Evolutionary conservation across 768 basidiomycete species (phyloP).

Genomic region (Podaxis sp.): DNA sequence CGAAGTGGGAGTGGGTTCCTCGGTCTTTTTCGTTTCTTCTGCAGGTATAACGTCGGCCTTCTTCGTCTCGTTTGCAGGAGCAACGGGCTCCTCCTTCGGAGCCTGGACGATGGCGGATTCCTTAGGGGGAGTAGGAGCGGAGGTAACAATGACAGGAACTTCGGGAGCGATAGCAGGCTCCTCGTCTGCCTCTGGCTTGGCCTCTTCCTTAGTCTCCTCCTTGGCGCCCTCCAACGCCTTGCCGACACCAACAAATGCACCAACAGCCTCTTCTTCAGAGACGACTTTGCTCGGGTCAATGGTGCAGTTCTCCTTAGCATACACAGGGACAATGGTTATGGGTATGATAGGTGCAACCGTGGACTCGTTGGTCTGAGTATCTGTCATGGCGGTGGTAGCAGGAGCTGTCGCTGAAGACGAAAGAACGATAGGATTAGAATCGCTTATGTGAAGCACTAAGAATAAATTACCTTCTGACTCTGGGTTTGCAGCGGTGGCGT

Average conservation of each 20-base stretch:
- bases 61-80: not conserved
- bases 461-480: not conserved
- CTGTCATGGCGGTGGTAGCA: not conserved
- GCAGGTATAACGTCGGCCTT: not conserved
- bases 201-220: slow-evolving; percentile 4
- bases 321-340: slow-evolving; percentile 39
- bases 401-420: not conserved
- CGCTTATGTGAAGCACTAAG: not conserved
- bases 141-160: not conserved
- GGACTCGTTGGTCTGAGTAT: not conserved
- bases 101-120: slow-evolving; percentile 1
- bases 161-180: slow-evolving; percentile 1
- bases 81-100: not conserved
- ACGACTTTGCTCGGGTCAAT: slow-evolving; percentile 16
- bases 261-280: not conserved
- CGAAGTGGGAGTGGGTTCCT: slow-evolving; percentile 1
- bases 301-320: slow-evolving; percentile 36
- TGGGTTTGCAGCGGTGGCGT: not conserved
- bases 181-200: slow-evolving; percentile 5
- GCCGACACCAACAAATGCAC: slow-evolving; percentile 6
- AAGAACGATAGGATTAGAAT: not conserved
- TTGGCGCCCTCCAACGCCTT: not conserved
- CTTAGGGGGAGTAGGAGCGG: slow-evolving; percentile 1
- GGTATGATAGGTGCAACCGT: slow-evolving; percentile 30
- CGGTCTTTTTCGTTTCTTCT: not conserved